phyloP scores from a whole-genome alignment of 2,329 filamentous ascomycete species.

The Penicillium brevicompactum region DNA sequence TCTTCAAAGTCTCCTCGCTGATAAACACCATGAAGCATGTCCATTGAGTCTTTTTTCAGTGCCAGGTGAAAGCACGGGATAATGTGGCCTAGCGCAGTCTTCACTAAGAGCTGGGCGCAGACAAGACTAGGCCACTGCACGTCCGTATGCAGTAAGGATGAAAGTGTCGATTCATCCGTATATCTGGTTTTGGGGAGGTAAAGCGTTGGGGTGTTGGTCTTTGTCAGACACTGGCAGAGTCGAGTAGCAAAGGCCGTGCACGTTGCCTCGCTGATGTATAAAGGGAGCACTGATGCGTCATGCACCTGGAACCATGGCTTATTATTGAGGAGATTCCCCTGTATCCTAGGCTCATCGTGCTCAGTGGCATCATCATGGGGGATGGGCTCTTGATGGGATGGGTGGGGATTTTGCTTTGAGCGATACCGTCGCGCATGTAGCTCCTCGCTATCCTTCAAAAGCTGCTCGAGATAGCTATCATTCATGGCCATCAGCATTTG shows the following conservation, averaged over 20 bases:
- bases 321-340: conserved; percentile 4
- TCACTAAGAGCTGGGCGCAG: conserved; percentile 33
- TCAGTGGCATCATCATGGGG: not conserved
- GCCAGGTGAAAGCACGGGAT: conserved; percentile 32
- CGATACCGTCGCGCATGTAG: not conserved
- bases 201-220: conserved; percentile 15
- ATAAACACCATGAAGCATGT: conserved; percentile 34
- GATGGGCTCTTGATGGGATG: not conserved
- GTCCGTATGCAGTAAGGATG: conserved; percentile 15
- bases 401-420: not conserved
- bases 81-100: conserved; percentile 33
- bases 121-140: conserved; percentile 31
- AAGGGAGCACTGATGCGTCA: conserved; percentile 25
- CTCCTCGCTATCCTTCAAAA: conserved; percentile 18
- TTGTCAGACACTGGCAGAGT: conserved; percentile 31
- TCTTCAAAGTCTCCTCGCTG: conserved; percentile 26
- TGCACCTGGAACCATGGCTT: conserved; percentile 32
- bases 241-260: conserved; percentile 38
- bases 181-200: conserved; percentile 29
- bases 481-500: not conserved
- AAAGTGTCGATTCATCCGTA: conserved; percentile 19
- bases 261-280: conserved; percentile 37
- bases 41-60: conserved; percentile 36
- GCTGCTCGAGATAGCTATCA: conserved; percentile 29
- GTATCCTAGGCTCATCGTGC: conserved; percentile 15